phyloP scores from a whole-genome alignment of 305 asterid species.

The Lippia alba region DNA sequence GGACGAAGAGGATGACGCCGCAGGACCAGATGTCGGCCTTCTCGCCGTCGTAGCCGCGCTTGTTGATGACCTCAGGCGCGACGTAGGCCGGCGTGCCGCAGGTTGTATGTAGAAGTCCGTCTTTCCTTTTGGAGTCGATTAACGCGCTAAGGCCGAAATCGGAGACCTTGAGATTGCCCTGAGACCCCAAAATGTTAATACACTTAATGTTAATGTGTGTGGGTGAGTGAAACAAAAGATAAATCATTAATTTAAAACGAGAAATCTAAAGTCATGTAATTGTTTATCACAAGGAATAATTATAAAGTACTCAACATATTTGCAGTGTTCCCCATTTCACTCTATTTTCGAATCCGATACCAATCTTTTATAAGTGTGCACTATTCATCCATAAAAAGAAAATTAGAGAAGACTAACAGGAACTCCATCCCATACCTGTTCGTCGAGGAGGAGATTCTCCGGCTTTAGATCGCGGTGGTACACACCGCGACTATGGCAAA shows the following conservation, averaged over 20 bases:
- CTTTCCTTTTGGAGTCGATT: slow-evolving; percentile 40
- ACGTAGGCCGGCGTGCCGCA: slow-evolving; percentile 65
- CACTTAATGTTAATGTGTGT: no score
- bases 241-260: no score
- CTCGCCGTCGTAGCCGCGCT: slow-evolving; percentile 51
- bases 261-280: no score
- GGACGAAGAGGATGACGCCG: slow-evolving; percentile 51
- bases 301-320: no score
- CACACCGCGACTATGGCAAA: slow-evolving; percentile 52
- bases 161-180: slow-evolving; percentile 47
- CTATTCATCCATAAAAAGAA: no score
- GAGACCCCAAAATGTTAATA: no score
- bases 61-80: slow-evolving; percentile 55
- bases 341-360: no score
- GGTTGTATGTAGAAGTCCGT: slow-evolving; percentile 54
- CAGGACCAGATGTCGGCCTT: slow-evolving; percentile 57
- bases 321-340: no score
- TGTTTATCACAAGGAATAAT: no score
- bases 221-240: no score
- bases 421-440: slow-evolving; percentile 4
- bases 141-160: slow-evolving; percentile 55
- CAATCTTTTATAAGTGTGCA: no score
- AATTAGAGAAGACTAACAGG: no score
- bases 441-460: slow-evolving; percentile 54
- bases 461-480: slow-evolving; percentile 58